Base-by-base conservation (phyloP, 768 basidiomycete species). In the Lactarius trivialis region DNA sequence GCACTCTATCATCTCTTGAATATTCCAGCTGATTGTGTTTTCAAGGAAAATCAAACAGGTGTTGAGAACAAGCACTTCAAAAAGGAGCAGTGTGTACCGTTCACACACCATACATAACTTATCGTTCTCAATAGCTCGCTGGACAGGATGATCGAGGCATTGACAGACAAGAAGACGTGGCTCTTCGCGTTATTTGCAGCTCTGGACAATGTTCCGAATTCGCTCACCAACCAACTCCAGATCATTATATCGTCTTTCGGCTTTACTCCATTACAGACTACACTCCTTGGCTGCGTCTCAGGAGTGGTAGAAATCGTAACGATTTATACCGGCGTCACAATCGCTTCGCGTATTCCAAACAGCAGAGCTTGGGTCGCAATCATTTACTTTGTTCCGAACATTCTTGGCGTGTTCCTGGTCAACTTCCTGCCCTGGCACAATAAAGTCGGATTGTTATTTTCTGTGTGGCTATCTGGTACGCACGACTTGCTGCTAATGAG, bases 31-130 rank as follows among this genome's bases (percentile, higher is more conserved):
- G 36, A 36, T 36, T 36, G 9, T 36, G 2, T 14, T 8, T 36
- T 36, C 36, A 36, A 85, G 82, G 80, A 77, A 72, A 89, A 90
- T 65, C 88, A 91, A 81, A 87, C 86, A 0, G 90, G 89, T 33
- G 81, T 90, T 11, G 89, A 91, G 73, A 91, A 89, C 69, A 92
- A 91, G 68, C 79, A 79, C 56, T 91, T 88, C 75, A 91, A 91
- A 75, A 82, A 77, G 56, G 85, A 89, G 36, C 89, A 91, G 88
- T 89, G 59, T 65, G 86, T 78, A 48, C 41, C 28, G 9, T 53
- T 37, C 17, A 45, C 33, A 19, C 19, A 14, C 30, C 8, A 28
- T 15, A 26, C 8, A 28, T 15, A 26, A 28, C 33, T 12, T n/a
- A 30, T 12, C 24, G 15, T 15, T 34, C 39, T 36, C 39, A 54